These are phyloP conservation scores for Arachis monticola DNA, from an alignment of 331 rosid species.

Conservation along the genomic window DNA sequence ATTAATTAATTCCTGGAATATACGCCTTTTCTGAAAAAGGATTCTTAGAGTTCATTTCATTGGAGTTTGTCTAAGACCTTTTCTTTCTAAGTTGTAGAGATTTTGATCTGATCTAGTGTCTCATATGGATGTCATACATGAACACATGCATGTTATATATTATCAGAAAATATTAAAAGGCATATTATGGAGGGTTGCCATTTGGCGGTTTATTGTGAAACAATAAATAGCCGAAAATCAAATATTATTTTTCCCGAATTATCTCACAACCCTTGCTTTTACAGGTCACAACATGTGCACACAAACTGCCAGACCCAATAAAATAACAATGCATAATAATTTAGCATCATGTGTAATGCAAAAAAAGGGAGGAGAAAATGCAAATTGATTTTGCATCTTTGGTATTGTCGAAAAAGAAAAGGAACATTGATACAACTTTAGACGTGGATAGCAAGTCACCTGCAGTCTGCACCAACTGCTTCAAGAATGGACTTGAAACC, in stretches of 20 bases:
- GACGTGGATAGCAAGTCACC: constrained; percentile 43
- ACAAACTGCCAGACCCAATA: constrained; percentile 27
- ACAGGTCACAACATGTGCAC: constrained; percentile 37
- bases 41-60: neutral
- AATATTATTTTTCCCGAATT: constrained; percentile 4
- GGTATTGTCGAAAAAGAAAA: neutral
- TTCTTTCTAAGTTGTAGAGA: neutral
- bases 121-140: neutral
- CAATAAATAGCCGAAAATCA: constrained; percentile 20
- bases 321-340: constrained; percentile 14
- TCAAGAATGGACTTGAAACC: constrained; percentile 85
- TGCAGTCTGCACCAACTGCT: constrained; percentile 93
- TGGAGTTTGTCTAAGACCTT: neutral
- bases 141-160: neutral
- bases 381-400: constrained; percentile 29
- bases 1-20: neutral
- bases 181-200: constrained; percentile 2
- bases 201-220: constrained; percentile 31
- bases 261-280: constrained; percentile 30
- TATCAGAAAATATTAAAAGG: neutral
- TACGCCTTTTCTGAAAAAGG: neutral
- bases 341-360: constrained; percentile 1
- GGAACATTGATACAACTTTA: constrained; percentile 32
- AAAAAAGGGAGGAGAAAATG: neutral
- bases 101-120: neutral